phyloP scores from a whole-genome alignment of 306 rosid species.

The Coriaria nepalensis region DNA sequence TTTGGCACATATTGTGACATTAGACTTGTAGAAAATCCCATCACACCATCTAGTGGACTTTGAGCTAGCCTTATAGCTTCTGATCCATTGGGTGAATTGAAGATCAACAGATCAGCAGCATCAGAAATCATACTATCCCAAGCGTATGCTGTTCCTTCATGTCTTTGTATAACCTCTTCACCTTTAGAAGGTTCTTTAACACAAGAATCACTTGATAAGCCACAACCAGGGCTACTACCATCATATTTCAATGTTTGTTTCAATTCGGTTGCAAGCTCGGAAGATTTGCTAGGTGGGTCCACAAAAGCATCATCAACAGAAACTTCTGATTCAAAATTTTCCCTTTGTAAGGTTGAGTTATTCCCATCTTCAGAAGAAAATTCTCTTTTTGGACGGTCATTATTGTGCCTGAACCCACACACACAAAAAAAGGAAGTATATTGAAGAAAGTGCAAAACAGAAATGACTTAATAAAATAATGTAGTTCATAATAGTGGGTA shows the following conservation, averaged over 20 bases:
- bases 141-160: constrained; percentile 29
- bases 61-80: constrained; percentile 42
- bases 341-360: constrained; percentile 21
- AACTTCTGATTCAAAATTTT: constrained; percentile 2
- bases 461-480: too few species aligned
- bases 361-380: constrained; percentile 30
- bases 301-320: constrained; percentile 21
- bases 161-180: constrained; percentile 24
- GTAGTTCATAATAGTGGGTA: too few species aligned
- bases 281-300: constrained; percentile 8
- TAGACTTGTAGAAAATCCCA: constrained; percentile 20
- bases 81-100: constrained; percentile 44
- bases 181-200: constrained; percentile 21
- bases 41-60: constrained; percentile 32
- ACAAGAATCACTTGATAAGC: constrained; percentile 16
- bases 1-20: constrained; percentile 22
- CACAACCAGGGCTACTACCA: constrained; percentile 40
- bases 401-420: constrained; percentile 25
- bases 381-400: constrained; percentile 40
- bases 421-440: too few species aligned
- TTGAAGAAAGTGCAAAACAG: too few species aligned
- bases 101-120: constrained; percentile 45
- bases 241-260: constrained; percentile 37
- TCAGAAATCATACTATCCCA: constrained; percentile 55
- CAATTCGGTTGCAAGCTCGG: constrained; percentile 32